Evolutionary conservation across 2,329 filamentous ascomycete species (phyloP).

Genomic region (Ceratocystiopsis brevicomis): DNA sequence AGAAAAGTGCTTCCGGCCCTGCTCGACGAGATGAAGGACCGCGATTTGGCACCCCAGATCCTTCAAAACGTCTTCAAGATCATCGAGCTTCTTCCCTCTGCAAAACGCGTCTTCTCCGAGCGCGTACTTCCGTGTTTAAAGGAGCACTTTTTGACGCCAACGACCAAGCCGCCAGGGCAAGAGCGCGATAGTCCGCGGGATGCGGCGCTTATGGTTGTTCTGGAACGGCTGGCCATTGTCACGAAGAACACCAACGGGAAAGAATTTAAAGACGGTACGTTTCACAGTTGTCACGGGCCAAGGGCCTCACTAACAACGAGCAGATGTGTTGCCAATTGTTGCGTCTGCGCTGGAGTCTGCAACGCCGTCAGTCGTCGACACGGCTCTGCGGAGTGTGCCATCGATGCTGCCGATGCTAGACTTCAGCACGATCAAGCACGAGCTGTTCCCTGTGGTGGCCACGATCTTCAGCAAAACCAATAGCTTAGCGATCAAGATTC

Average conservation of each 20-base stretch:
- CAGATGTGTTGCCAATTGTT: constrained; percentile 76
- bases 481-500: constrained; percentile 85
- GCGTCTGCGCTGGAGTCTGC: constrained; percentile 69
- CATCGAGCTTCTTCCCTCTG: constrained; percentile 56
- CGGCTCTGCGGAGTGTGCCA: constrained; percentile 59
- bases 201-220: constrained; percentile 73
- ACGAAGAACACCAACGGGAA: constrained; percentile 70
- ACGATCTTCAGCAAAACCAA: constrained; percentile 81
- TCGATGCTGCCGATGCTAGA: constrained; percentile 74
- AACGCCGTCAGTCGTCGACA: constrained; percentile 77
- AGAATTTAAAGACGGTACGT: constrained; percentile 78
- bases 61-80: constrained; percentile 89
- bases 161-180: constrained; percentile 32
- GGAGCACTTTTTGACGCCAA: constrained; percentile 52
- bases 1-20: constrained; percentile 83
- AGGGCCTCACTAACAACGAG: neutral
- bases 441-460: constrained; percentile 84
- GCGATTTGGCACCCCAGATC: constrained; percentile 65
- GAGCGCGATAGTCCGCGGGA: constrained; percentile 74
- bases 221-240: constrained; percentile 64
- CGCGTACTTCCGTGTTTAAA: constrained; percentile 70
- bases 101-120: constrained; percentile 63
- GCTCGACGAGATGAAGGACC: constrained; percentile 85
- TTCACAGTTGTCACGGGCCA: neutral
- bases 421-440: constrained; percentile 92